Evolutionary conservation across 2,329 filamentous ascomycete species (phyloP).

Genomic region (Neocatenulostroma microsporum): DNA sequence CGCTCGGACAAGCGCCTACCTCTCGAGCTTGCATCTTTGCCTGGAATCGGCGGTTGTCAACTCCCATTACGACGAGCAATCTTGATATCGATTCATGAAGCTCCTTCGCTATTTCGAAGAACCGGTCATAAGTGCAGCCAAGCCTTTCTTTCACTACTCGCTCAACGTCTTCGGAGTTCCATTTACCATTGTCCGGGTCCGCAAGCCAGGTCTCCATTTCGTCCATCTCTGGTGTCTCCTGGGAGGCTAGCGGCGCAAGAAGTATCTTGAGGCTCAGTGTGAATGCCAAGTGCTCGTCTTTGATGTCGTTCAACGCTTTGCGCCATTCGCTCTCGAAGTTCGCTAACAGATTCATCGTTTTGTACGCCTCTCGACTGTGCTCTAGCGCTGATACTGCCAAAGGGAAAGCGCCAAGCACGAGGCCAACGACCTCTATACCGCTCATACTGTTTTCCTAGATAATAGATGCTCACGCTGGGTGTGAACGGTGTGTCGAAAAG

Average conservation of each 20-base stretch:
- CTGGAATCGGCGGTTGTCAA: slow-evolving; percentile 3
- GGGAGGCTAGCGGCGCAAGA: slow-evolving; percentile 2
- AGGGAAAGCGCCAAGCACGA: slow-evolving; percentile 10
- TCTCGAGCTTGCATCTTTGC: neutral
- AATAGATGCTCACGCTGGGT: too few relatives aligned
- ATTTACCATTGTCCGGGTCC: neutral
- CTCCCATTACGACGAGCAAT: slow-evolving; percentile 3
- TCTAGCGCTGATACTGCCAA: slow-evolving; percentile 8
- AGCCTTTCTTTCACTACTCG: neutral
- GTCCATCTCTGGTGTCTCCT: neutral
- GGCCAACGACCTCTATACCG: slow-evolving; percentile 9
- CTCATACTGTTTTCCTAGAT: too few relatives aligned
- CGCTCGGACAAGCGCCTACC: neutral
- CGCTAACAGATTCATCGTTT: neutral
- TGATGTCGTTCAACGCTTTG: slow-evolving; percentile 7
- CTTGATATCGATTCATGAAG: slow-evolving; percentile 3
- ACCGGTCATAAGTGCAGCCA: neutral
- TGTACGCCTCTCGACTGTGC: slow-evolving; percentile 4
- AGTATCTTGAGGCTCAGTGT: slow-evolving; percentile 3
- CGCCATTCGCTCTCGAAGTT: slow-evolving; percentile 8
- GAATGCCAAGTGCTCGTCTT: slow-evolving; percentile 10
- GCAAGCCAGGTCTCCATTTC: neutral
- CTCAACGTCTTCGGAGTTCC: slow-evolving; percentile 3
- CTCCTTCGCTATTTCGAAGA: slow-evolving; percentile 5
- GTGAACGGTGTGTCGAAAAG: too few relatives aligned